Evolutionary conservation across 2,329 filamentous ascomycete species (phyloP), one percentile per base, ranked within the genome.

Genomic region (Clonostachys rhizophaga): DNA sequence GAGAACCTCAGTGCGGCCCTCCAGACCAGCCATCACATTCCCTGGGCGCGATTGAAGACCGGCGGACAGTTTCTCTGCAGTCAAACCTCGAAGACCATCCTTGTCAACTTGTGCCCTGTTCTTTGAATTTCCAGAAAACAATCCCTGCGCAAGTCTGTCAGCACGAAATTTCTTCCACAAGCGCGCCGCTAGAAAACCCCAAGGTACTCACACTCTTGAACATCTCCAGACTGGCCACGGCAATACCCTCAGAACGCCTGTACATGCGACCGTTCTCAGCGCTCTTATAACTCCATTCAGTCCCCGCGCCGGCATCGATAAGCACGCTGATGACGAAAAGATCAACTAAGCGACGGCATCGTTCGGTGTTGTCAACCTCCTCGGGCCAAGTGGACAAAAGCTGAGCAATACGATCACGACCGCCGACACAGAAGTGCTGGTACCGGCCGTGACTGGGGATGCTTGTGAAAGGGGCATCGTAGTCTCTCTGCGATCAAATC

Each of bases 21-120:
- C 85, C 3, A 97, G 70, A 5, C 94, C 92, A 39, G 89, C 86
- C 52, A 99, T 81, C 34, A 85, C 83, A 61, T 96, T 97, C 6
- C 81, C 75, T 2, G 88, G 83, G 2, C 81, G 81, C 47, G 94
- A 91, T 65, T 99, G 94, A 62, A 99, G 76, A 12, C 89, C 94
- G 53, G 83, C 84, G 11, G 86, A 86, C 59, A 99, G 76, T 49
- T 80, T 76, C 34, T 90, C 83, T 11, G 86, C 75, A 0, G 87
- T 94, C 48, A 97, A 68, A 48, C 75, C 82, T 56, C 81, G 83
- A 55, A 99, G 72, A 0, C 86, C 94, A 6, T 82, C 81, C 53
- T 86, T 90, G 69, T 99, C 92, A 30, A 97, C 94, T 65, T 95
- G 91, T 60, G 83, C 89, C 44, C 90, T 91, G 67, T 96, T 90